phyloP scores from a whole-genome alignment of 164 flowering plant species.

The Vitis cinerea region DNA sequence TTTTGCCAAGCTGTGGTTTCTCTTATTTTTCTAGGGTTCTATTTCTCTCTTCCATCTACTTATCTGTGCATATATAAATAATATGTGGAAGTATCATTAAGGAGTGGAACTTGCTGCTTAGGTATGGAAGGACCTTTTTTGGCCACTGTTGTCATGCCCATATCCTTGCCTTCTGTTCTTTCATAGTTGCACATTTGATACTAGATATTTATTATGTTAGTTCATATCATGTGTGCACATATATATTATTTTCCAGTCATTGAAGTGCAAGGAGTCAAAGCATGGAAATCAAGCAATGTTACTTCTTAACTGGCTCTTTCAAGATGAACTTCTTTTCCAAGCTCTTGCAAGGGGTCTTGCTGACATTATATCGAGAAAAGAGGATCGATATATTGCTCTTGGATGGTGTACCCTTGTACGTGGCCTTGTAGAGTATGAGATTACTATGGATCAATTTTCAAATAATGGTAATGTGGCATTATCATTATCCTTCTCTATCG shows the following conservation, averaged over 20 bases:
- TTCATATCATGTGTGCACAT: neutral
- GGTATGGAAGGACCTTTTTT: no score
- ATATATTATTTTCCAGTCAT: constrained; percentile 30
- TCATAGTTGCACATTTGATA: neutral
- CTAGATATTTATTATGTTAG: neutral
- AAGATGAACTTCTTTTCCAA: constrained; percentile 60
- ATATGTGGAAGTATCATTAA: no score
- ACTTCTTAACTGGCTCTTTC: constrained; percentile 70
- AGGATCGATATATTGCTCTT: constrained; percentile 61
- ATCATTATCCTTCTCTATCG: neutral
- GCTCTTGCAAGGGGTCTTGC: constrained; percentile 43
- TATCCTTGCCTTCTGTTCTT: neutral
- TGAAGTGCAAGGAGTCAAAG: constrained; percentile 52
- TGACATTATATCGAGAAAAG: constrained; percentile 48
- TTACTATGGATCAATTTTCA: constrained; percentile 11
- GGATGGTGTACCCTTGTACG: constrained; percentile 82
- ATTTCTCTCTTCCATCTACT: no score
- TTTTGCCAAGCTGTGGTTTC: no score
- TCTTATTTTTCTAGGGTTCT: no score
- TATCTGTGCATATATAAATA: no score
- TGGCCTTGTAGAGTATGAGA: constrained; percentile 49
- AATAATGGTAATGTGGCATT: constrained; percentile 39
- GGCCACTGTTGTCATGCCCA: no score
- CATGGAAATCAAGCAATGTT: constrained; percentile 48
- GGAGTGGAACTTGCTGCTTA: no score